phyloP scores from a whole-genome alignment of 768 basidiomycete genomes.

The Rickenella mellea region DNA sequence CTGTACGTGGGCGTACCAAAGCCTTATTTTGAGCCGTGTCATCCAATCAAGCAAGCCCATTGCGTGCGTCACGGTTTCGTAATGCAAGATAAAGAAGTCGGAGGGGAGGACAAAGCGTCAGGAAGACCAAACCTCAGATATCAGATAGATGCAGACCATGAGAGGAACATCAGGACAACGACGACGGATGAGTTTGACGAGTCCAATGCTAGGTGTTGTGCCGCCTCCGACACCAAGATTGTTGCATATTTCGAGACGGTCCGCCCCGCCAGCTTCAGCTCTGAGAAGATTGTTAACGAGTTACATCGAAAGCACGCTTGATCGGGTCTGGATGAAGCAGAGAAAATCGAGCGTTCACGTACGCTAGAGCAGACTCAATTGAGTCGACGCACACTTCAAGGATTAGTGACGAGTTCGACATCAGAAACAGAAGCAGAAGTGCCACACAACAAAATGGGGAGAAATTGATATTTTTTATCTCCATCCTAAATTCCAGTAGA shows the following conservation, averaged over 20 bases:
- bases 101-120: background rate
- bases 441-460: too few species aligned
- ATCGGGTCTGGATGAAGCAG: background rate
- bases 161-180: slow-evolving; percentile 42
- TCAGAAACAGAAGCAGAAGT: too few species aligned
- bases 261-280: slow-evolving; percentile 60
- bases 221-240: slow-evolving; percentile 71
- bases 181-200: slow-evolving; percentile 48
- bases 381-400: slow-evolving; percentile 75
- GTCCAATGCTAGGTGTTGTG: slow-evolving; percentile 72
- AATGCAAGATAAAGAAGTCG: background rate
- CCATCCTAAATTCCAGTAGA: too few species aligned
- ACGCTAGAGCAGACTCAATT: slow-evolving; percentile 61
- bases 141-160: slow-evolving; percentile 41
- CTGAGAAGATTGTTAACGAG: slow-evolving; percentile 25
- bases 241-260: slow-evolving; percentile 69
- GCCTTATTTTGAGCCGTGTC: slow-evolving; percentile 29
- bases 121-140: background rate
- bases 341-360: slow-evolving; percentile 16
- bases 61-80: background rate
- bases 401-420: too few species aligned
- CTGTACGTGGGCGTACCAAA: slow-evolving; percentile 73
- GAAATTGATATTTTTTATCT: too few species aligned
- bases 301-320: too few species aligned
- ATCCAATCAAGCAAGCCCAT: background rate